Evolutionary conservation across 148 eudicot species (phyloP).

Genomic region (Beta vulgaris): DNA sequence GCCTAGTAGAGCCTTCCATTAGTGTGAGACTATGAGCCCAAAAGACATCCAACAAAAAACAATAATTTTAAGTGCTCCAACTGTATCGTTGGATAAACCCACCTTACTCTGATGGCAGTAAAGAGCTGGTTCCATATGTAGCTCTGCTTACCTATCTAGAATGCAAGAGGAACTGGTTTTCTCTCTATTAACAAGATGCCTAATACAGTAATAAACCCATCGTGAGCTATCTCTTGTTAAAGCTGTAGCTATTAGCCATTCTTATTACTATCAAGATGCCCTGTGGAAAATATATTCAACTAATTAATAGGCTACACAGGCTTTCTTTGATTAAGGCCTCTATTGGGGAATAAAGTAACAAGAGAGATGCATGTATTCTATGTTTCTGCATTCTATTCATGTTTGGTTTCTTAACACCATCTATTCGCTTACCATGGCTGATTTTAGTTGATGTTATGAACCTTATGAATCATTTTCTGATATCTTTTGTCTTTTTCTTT

Average conservation of each 20-base stretch:
- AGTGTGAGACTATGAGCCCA: too few species aligned
- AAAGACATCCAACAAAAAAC: too few species aligned
- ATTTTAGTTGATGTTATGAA: background rate
- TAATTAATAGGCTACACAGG: background rate
- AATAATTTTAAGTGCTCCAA: too few species aligned
- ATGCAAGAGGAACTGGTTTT: too few species aligned
- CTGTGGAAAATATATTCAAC: background rate
- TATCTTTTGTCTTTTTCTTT: constrained; percentile 3
- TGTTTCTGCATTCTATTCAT: background rate
- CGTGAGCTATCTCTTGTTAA: too few species aligned
- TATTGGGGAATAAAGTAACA: background rate
- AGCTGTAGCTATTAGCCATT: too few species aligned
- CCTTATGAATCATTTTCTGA: background rate
- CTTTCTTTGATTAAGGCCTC: background rate
- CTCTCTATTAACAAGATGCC: too few species aligned
- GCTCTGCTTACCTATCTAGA: too few species aligned
- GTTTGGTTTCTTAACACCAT: background rate
- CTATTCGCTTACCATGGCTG: constrained; percentile 2
- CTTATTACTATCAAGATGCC: background rate
- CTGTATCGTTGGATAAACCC: too few species aligned
- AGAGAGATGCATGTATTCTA: background rate
- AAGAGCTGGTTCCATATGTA: too few species aligned
- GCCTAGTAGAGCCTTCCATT: background rate
- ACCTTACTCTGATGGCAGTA: too few species aligned
- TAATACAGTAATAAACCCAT: too few species aligned